These are phyloP conservation scores for Austroboletus festivus DNA, from an alignment of 768 basidiomycete genomes.

Conservation along the genomic window DNA sequence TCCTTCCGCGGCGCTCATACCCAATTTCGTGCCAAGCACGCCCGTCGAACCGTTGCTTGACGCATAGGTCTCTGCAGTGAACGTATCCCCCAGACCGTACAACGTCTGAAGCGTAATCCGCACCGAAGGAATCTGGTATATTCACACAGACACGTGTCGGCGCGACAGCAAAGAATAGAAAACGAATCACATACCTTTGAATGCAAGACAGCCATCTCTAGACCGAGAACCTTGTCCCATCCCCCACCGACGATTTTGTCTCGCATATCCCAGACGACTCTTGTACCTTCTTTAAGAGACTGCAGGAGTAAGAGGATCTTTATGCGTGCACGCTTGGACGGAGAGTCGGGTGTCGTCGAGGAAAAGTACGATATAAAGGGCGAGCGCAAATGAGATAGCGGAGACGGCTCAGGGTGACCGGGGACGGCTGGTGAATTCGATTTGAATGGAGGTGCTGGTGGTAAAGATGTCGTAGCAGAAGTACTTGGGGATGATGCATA, in stretches of 20 bases:
- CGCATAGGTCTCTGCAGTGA: conserved; percentile 85
- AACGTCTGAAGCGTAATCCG: conserved; percentile 59
- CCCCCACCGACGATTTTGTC: conserved; percentile 14
- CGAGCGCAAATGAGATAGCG: conserved; percentile 11
- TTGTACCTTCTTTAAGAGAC: conserved; percentile 19
- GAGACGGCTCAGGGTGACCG: not conserved
- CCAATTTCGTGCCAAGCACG: conserved; percentile 57
- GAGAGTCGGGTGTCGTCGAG: conserved; percentile 79
- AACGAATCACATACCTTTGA: conserved; percentile 55
- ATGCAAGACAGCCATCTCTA: conserved; percentile 77
- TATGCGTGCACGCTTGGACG: conserved; percentile 67
- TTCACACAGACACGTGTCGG: not conserved
- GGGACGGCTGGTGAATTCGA: conserved; percentile 2
- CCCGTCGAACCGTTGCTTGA: conserved; percentile 61
- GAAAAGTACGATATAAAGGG: conserved; percentile 64
- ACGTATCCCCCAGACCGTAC: conserved; percentile 63
- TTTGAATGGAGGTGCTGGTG: conserved; percentile 10
- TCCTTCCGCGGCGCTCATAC: conserved; percentile 54
- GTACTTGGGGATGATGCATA: conserved; percentile 42
- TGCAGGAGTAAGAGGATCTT: conserved; percentile 80
- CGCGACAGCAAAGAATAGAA: not conserved
- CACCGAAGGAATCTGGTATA: conserved; percentile 6
- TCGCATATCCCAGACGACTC: conserved; percentile 17
- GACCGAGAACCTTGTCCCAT: conserved; percentile 51
- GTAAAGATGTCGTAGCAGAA: not conserved